phyloP scores from a whole-genome alignment of 2,329 filamentous ascomycete species.

The Beauveria bassiana region DNA sequence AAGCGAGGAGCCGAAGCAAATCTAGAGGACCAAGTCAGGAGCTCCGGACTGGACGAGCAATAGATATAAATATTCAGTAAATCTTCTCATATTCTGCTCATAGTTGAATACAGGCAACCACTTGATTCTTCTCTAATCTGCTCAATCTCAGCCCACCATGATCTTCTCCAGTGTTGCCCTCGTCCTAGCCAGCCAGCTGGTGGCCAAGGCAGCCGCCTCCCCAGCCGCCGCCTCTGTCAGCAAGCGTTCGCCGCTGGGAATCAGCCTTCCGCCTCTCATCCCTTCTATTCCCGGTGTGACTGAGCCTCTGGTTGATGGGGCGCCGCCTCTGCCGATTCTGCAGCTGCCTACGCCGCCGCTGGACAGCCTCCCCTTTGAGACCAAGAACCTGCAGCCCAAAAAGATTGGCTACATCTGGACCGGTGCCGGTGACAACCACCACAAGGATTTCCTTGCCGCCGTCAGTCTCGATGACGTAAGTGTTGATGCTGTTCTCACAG shows the following conservation, averaged over 20 bases:
- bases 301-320: constrained; percentile 41
- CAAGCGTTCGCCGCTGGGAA: constrained; percentile 21
- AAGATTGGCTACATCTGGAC: constrained; percentile 62
- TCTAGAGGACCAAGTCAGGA: neutral
- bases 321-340: constrained; percentile 48
- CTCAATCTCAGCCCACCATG: neutral
- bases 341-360: constrained; percentile 52
- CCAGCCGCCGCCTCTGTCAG: neutral
- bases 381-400: constrained; percentile 52
- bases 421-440: constrained; percentile 50
- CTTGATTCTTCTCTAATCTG: neutral
- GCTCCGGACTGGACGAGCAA: neutral
- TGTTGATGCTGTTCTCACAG: neutral
- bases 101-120: neutral
- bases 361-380: constrained; percentile 43
- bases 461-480: constrained; percentile 49
- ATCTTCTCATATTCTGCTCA: constrained; percentile 9
- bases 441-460: constrained; percentile 52
- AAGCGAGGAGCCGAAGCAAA: neutral
- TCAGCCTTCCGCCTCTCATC: constrained; percentile 46
- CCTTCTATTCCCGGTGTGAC: constrained; percentile 53
- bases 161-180: constrained; percentile 4
- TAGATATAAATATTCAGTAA: neutral
- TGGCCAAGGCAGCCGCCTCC: constrained; percentile 1
- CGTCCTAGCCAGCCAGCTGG: constrained; percentile 4